Evolutionary conservation across 768 basidiomycete genomes (phyloP).

Genomic region (Boletus eberwhitei): DNA sequence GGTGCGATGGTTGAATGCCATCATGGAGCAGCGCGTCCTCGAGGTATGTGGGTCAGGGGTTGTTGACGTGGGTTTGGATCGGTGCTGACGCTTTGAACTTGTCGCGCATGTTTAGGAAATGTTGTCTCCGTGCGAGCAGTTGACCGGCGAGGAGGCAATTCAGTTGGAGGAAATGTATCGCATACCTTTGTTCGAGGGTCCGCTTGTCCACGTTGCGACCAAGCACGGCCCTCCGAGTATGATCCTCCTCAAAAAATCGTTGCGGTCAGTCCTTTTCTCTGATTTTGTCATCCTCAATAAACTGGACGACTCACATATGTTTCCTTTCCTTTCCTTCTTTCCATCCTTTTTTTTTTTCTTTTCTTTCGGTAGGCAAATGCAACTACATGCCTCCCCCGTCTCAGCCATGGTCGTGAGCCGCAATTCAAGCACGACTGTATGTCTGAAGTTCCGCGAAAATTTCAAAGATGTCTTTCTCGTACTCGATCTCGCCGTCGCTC

Average conservation of each 20-base stretch:
- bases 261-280: slow-evolving; percentile 17
- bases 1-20: slow-evolving; percentile 7
- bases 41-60: slow-evolving; percentile 15
- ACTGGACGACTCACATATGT: neutral
- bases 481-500: slow-evolving; percentile 59
- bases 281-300: neutral
- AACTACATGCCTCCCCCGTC: slow-evolving; percentile 9
- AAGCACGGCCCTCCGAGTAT: slow-evolving; percentile 38
- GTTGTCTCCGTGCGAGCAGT: slow-evolving; percentile 47
- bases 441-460: slow-evolving; percentile 36
- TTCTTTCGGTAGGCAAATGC: slow-evolving; percentile 24
- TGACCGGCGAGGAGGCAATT: slow-evolving; percentile 43
- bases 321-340: too few relatives aligned
- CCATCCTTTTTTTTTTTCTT: too few relatives aligned
- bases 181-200: slow-evolving; percentile 45
- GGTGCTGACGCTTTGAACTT: neutral
- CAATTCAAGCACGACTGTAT: slow-evolving; percentile 55
- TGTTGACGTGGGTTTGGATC: neutral
- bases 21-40: slow-evolving; percentile 15
- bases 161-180: slow-evolving; percentile 49
- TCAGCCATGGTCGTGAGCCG: slow-evolving; percentile 53
- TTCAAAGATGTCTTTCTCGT: slow-evolving; percentile 44
- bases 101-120: slow-evolving; percentile 39
- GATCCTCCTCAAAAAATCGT: slow-evolving; percentile 31
- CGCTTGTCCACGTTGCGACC: slow-evolving; percentile 33